Percentiles rank a stretch among this genome's conserved stretches.
Conservation (phyloP, 208 protist species). For the Crithidia sp. region DNA sequence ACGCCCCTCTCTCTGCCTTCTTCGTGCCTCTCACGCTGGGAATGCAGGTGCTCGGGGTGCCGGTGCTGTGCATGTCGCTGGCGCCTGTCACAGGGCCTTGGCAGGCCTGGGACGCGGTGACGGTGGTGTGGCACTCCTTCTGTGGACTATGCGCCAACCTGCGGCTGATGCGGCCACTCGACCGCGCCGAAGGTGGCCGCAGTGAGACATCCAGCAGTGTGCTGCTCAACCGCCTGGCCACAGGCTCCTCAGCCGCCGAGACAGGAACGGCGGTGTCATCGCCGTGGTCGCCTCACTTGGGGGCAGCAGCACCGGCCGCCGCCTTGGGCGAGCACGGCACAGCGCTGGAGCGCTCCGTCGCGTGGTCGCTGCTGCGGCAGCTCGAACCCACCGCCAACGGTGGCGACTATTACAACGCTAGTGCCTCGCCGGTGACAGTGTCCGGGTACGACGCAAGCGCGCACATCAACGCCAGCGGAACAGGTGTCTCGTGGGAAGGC, state of each 20-base stretch:
- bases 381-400: conserved; percentile 1
- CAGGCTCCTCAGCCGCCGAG: neutral
- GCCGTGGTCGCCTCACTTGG: too few relatives aligned
- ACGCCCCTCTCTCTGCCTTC: conserved; percentile 46
- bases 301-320: neutral
- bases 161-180: conserved; percentile 40
- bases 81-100: conserved; percentile 44
- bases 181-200: conserved; percentile 35
- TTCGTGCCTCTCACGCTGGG: conserved; percentile 53
- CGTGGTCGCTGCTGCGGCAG: conserved; percentile 27
- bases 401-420: conserved; percentile 12
- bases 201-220: conserved; percentile 16
- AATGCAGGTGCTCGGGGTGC: conserved; percentile 47
- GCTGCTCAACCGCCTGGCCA: conserved; percentile 1
- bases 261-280: neutral
- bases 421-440: neutral
- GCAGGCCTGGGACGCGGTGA: conserved; percentile 46
- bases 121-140: conserved; percentile 46
- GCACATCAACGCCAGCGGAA: neutral
- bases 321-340: conserved; percentile 2
- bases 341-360: conserved; percentile 9
- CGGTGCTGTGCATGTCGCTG: conserved; percentile 52
- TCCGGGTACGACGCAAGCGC: conserved; percentile 5
- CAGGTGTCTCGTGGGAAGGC: neutral
- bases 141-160: conserved; percentile 44